Percentiles rank a stretch among this genome's conserved stretches.
These are phyloP conservation scores for Eudorina sp. DNA, from an alignment of 139 green algal genomes.

Conservation along the genomic window DNA sequence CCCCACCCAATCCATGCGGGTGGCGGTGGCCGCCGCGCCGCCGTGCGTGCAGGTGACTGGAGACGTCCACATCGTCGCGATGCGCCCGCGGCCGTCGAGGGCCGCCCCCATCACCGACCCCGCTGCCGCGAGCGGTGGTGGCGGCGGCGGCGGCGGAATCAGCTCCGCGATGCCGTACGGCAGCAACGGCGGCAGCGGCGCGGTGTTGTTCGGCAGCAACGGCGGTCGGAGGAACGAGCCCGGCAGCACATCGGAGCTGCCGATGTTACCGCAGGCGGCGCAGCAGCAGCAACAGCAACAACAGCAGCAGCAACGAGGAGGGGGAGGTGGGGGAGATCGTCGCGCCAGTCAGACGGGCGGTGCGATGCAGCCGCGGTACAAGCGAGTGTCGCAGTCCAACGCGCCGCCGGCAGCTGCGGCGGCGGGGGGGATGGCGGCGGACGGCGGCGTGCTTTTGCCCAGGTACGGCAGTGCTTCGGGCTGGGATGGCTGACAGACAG, in stretches of 20 bases:
- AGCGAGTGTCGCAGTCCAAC: neutral
- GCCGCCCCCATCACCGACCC: neutral
- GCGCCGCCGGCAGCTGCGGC: neutral
- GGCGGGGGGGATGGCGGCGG: neutral
- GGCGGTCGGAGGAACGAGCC: neutral
- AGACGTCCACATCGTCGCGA: neutral
- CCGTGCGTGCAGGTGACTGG: constrained; percentile 12
- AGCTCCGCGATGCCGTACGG: neutral
- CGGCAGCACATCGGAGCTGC: neutral
- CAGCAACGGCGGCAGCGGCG: neutral
- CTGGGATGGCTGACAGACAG: no score
- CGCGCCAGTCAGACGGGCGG: neutral
- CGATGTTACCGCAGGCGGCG: neutral
- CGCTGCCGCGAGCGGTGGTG: neutral
- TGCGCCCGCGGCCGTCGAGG: neutral
- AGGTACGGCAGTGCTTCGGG: neutral
- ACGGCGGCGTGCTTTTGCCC: neutral
- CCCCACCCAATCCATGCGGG: no score
- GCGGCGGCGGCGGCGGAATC: no score
- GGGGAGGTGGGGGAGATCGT: no score
- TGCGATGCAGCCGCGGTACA: neutral
- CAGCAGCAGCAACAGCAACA: neutral
- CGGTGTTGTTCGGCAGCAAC: neutral
- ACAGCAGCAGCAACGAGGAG: neutral
- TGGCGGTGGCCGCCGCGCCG: no score